Evolutionary conservation across 495 filamentous ascomycete genomes (phyloP).

Genomic region (Talaromyces ruber): DNA sequence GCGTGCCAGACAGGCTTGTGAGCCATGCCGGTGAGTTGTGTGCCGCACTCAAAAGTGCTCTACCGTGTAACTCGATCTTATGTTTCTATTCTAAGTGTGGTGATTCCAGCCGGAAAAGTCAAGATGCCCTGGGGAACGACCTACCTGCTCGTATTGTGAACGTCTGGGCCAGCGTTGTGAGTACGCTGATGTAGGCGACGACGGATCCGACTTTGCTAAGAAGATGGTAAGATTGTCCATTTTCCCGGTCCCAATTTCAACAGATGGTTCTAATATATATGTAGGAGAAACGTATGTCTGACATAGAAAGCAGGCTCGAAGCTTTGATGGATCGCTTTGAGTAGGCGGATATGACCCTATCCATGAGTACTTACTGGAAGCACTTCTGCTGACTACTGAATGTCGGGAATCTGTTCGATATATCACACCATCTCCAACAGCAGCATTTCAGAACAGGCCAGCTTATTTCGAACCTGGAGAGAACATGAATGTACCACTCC

Average conservation of each 20-base stretch:
- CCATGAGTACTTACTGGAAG: neutral
- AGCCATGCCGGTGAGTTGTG: constrained; percentile 29
- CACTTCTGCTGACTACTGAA: neutral
- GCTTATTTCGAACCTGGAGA: neutral
- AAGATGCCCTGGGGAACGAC: constrained; percentile 34
- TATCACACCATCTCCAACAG: neutral
- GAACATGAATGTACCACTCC: neutral
- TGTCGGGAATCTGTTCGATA: neutral
- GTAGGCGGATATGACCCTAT: constrained; percentile 8
- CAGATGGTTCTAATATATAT: neutral
- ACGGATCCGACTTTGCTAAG: constrained; percentile 12
- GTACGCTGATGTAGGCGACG: constrained; percentile 22
- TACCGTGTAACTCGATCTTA: too few species aligned
- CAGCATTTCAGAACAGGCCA: neutral
- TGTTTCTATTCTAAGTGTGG: neutral
- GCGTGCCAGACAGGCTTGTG: constrained; percentile 31
- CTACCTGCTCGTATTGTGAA: constrained; percentile 30
- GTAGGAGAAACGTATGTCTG: constrained; percentile 29
- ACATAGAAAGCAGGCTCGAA: constrained; percentile 28
- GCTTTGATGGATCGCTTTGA: constrained; percentile 19
- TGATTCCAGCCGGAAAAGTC: constrained; percentile 28
- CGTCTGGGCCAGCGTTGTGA: constrained; percentile 30
- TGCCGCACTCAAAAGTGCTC: too few species aligned
- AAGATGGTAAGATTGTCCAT: constrained; percentile 9
- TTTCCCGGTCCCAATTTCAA: neutral